Evolutionary conservation across 2,329 filamentous ascomycete genomes (phyloP).

Genomic region (Anthostomella pinea): DNA sequence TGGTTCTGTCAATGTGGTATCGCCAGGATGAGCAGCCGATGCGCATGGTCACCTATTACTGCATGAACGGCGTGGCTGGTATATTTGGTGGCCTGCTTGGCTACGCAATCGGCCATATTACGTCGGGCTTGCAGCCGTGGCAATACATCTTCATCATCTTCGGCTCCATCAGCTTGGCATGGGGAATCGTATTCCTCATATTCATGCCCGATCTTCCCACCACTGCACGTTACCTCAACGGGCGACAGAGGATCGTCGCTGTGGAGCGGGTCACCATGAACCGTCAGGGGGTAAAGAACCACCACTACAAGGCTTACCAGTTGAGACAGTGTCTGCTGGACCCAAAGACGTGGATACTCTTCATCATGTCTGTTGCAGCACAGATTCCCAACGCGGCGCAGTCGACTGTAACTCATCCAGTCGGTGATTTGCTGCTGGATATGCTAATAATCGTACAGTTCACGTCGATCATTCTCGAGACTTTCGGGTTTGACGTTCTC

Average conservation of each 20-base stretch:
- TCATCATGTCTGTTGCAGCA: constrained; percentile 50
- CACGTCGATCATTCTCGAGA: constrained; percentile 28
- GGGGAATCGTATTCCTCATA: constrained; percentile 21
- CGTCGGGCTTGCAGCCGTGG: constrained; percentile 27
- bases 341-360: constrained; percentile 55
- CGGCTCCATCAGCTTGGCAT: constrained; percentile 25
- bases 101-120: constrained; percentile 31
- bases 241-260: constrained; percentile 22
- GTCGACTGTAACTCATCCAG: constrained; percentile 38
- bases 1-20: constrained; percentile 28
- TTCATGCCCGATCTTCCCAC: constrained; percentile 29
- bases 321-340: constrained; percentile 47
- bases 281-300: constrained; percentile 29
- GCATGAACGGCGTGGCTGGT: constrained; percentile 28
- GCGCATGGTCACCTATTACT: constrained; percentile 26
- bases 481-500: constrained; percentile 40
- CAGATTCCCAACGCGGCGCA: constrained; percentile 57
- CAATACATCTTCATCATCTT: constrained; percentile 33
- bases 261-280: constrained; percentile 28
- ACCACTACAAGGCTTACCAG: constrained; percentile 45
- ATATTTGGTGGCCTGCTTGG: constrained; percentile 28
- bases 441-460: no score
- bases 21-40: constrained; percentile 25
- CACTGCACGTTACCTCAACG: constrained; percentile 25
- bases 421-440: not conserved